A percentile compares a stretch with the other conserved stretches of the same genome.
Conservation (phyloP, 805 yeast genomes). For the Yarrowia hollandica region DNA sequence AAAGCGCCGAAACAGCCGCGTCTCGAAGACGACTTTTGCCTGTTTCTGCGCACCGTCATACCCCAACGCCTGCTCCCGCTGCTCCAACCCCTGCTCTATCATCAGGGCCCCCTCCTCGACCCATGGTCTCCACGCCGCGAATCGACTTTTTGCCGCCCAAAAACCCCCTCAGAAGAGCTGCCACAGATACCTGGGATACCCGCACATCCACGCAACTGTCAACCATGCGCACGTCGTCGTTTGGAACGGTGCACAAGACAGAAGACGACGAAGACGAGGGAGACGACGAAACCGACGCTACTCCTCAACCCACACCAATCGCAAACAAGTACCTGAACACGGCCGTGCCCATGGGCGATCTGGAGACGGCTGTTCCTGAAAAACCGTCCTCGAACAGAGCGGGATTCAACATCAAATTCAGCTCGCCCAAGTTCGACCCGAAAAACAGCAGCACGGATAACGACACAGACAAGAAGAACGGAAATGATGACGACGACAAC, state of each 20-base stretch:
- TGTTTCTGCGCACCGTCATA: background rate
- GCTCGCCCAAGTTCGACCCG: constrained; percentile 8
- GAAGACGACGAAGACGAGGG: background rate
- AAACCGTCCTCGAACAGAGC: background rate
- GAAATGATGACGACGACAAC: background rate
- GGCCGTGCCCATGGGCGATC: background rate
- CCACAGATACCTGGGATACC: constrained; percentile 24
- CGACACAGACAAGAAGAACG: background rate
- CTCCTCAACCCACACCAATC: constrained; percentile 14
- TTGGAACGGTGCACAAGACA: background rate
- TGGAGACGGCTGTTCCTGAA: background rate
- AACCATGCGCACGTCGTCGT: constrained; percentile 6
- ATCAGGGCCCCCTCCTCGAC: background rate
- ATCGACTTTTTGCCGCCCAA: constrained; percentile 6
- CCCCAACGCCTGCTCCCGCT: background rate
- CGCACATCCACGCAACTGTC: constrained; percentile 8
- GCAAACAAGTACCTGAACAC: constrained; percentile 25
- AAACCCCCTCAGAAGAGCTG: constrained; percentile 2
- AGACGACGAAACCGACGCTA: background rate
- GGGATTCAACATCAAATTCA: constrained; percentile 14
- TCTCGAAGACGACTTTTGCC: background rate
- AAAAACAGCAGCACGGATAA: background rate
- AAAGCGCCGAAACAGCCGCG: background rate
- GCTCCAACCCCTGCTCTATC: background rate
- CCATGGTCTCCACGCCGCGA: background rate